Base-by-base conservation (phyloP, 805 yeast species). In the Metschnikowia lachancei region DNA sequence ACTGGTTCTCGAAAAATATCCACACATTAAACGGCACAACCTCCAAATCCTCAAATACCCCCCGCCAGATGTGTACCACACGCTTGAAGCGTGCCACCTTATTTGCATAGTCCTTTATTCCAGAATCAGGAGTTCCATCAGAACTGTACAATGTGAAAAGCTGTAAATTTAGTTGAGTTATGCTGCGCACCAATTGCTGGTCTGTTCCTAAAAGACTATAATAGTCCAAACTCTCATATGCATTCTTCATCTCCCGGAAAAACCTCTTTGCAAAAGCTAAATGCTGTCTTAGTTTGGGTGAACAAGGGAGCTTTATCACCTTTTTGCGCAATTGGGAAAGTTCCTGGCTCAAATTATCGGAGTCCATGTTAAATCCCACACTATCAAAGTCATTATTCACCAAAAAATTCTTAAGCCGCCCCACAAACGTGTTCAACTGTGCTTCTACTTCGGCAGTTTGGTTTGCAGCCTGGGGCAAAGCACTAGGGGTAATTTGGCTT, bases 151-250 rank as follows among this genome's bases (percentile, higher is more conserved):
- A 5, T 1, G 19, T 20, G 4, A 36, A 36, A 16, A 36, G 22
- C 12, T 28, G 36, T 5, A 42, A 34, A 11, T 41, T 41, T 3
- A 41, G 35, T 18, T 41, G 33, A 13, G 35, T 13, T 16, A 41
- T 17, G 3, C 32, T 29, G 6, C 35, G 26, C 14, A 20, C 18
- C 35, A 39, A 31, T n/a, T 18, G 28, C n/a, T 18, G 26, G 12
- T 14, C 28, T 7, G 35, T 39, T 5, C 32, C 28, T 4, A 8
- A 11, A 8, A 14, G 12, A 11, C 10, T 10, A 14, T 14, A 14
- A 17, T 10, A 37, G n/a, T 37, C 26, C 40, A 37, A 19, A n/a
- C 28, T 11, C n/a, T 14, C 17, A 13, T n/a, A 31, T 3, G 41
- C 41, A 5, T 26, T 18, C 6, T 9, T 17, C 41, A 38, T 38